These are phyloP conservation scores for Dioszegia crocea DNA, from an alignment of 768 basidiomycete species.

Conservation along the genomic window DNA sequence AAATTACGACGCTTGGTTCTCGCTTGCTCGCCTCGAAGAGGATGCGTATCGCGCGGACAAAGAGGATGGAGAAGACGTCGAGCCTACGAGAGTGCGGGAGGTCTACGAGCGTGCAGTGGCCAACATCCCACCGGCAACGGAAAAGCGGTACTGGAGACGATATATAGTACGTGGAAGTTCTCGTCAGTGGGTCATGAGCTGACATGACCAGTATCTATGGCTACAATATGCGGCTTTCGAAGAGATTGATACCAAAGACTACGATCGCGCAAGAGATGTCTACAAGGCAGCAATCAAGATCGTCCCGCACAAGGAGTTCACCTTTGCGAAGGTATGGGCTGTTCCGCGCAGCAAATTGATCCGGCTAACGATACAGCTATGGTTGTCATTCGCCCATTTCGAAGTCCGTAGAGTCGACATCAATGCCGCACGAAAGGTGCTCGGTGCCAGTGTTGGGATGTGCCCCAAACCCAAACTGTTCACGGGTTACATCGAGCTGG, in stretches of 20 bases:
- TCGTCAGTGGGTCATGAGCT: not conserved
- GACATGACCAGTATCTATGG: conserved; percentile 57
- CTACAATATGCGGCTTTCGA: conserved; percentile 93
- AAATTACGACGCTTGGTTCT: conserved; percentile 98
- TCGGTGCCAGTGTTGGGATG: conserved; percentile 89
- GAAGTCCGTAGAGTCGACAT: conserved; percentile 81
- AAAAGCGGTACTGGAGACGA: conserved; percentile 70
- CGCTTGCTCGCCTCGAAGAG: conserved; percentile 89
- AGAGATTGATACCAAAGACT: conserved; percentile 93
- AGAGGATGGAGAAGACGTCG: conserved; percentile 56
- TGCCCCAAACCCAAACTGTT: conserved; percentile 88
- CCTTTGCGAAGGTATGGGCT: conserved; percentile 75
- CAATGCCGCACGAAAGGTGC: conserved; percentile 74
- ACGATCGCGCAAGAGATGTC: conserved; percentile 76
- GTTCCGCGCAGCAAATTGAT: not conserved
- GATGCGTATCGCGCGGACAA: conserved; percentile 70
- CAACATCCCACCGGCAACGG: conserved; percentile 87
- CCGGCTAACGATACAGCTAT: conserved; percentile 54
- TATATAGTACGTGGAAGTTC: conserved; percentile 49
- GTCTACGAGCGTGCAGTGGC: conserved; percentile 93
- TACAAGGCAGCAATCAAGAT: conserved; percentile 84
- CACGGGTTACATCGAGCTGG: conserved; percentile 70
- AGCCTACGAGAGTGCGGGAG: conserved; percentile 69
- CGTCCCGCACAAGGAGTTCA: conserved; percentile 93
- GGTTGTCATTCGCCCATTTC: conserved; percentile 87